phyloP scores from a whole-genome alignment of 108 stramenopile genomes.

The Hondaea fermentalgiana region DNA sequence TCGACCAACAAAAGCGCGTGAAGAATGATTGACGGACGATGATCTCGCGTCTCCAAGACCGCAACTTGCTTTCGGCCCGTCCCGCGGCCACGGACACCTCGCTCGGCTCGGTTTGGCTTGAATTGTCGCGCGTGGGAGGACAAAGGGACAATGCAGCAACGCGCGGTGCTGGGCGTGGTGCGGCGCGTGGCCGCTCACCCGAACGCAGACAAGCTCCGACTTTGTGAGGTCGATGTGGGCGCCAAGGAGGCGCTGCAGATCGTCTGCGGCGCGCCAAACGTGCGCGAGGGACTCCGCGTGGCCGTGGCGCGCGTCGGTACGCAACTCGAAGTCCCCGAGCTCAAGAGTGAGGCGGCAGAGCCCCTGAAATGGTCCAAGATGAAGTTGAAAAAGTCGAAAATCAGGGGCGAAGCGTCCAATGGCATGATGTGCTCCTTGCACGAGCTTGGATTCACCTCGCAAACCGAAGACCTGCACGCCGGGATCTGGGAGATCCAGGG shows the following conservation, averaged over 20 bases:
- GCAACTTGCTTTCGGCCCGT: too few relatives aligned
- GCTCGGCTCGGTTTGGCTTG: too few relatives aligned
- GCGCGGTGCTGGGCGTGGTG: not conserved
- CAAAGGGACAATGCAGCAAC: too few relatives aligned
- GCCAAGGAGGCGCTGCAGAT: not conserved
- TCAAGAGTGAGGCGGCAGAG: not conserved
- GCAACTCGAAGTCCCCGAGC: not conserved
- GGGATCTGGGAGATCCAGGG: not conserved
- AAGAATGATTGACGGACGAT: too few relatives aligned
- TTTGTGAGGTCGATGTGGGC: not conserved
- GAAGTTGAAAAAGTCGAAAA: not conserved
- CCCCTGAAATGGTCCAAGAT: not conserved
- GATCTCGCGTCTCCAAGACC: too few relatives aligned
- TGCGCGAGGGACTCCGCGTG: not conserved
- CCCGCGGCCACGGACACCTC: too few relatives aligned
- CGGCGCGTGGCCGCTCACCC: not conserved
- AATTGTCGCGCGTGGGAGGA: too few relatives aligned
- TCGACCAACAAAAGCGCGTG: too few relatives aligned
- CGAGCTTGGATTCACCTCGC: not conserved
- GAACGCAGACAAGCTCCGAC: constrained; percentile 6
- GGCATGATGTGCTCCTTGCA: not conserved
- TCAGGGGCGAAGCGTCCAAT: not conserved
- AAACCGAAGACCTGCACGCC: not conserved
- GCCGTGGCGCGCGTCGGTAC: not conserved
- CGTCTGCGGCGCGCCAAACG: not conserved